Percentiles rank a stretch among this genome's conserved stretches.
Conservation (phyloP, 75 land plant species). For the Chamaecyparis obtusa region DNA sequence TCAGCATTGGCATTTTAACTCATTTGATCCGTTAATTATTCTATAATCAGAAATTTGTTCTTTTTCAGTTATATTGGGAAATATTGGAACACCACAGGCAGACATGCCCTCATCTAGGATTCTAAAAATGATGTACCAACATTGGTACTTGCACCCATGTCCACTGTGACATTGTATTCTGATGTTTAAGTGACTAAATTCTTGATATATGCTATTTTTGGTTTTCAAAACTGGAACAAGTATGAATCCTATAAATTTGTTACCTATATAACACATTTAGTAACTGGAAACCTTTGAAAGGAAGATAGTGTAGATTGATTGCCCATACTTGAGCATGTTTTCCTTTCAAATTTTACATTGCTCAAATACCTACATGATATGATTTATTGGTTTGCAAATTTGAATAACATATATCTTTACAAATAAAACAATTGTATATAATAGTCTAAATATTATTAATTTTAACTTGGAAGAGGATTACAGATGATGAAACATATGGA, state of each 20-base stretch:
- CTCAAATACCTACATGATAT: background rate
- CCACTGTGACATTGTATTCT: background rate
- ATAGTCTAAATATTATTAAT: conserved; percentile 5
- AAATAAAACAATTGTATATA: background rate
- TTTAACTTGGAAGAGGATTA: conserved; percentile 3
- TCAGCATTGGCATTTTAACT: background rate
- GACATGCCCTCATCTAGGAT: background rate
- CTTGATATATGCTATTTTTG: background rate
- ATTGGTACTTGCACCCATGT: too few relatives aligned
- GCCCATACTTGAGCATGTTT: background rate
- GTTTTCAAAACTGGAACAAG: background rate
- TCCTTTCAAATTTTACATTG: conserved; percentile 2
- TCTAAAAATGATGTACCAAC: background rate
- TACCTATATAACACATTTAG: background rate
- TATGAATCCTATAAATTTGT: background rate
- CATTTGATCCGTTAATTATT: too few relatives aligned
- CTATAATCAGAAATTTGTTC: too few relatives aligned
- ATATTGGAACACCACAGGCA: background rate
- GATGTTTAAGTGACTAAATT: background rate
- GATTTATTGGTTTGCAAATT: background rate
- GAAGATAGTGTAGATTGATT: background rate
- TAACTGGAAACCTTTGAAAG: background rate
- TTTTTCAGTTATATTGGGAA: too few relatives aligned
- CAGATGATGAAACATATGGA: too few relatives aligned
- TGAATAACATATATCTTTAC: background rate